phyloP scores from a whole-genome alignment of 2,329 filamentous ascomycete species.

The Neurospora sp. region DNA sequence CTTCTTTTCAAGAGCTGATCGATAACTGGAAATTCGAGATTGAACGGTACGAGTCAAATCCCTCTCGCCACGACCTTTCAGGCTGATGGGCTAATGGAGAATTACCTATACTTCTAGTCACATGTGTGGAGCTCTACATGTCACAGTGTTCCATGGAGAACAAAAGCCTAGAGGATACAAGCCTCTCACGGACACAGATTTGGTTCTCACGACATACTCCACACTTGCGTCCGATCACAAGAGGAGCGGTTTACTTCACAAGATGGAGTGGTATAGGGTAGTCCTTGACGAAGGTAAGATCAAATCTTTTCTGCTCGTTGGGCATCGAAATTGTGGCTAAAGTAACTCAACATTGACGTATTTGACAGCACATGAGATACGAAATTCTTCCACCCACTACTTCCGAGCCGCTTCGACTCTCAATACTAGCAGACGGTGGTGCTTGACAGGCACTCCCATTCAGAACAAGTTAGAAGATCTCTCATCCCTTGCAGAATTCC shows the following conservation, averaged over 20 bases:
- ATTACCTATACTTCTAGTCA: no score
- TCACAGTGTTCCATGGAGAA: no score
- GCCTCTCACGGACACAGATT: background rate
- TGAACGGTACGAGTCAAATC: no score
- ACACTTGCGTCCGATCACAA: background rate
- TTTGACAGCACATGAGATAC: constrained; percentile 2
- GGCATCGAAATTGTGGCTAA: no score
- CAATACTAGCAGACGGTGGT: constrained; percentile 2
- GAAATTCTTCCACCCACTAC: constrained; percentile 4
- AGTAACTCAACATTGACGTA: background rate
- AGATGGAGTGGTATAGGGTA: constrained; percentile 2
- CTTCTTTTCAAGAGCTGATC: no score
- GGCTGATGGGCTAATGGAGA: no score
- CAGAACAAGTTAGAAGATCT: constrained; percentile 5
- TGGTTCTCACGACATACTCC: constrained; percentile 1
- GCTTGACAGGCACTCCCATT: constrained; percentile 5
- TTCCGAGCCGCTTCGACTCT: constrained; percentile 1
- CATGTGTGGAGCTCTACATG: no score
- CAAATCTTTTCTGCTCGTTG: background rate
- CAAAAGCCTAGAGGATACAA: background rate
- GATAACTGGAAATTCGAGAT: no score
- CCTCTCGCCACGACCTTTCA: no score
- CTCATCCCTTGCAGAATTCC: constrained; percentile 1
- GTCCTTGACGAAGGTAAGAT: constrained; percentile 6
- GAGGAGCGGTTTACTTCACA: background rate